phyloP scores from a whole-genome alignment of 2,329 filamentous ascomycete species.

The Chaetomiaceae sp. region DNA sequence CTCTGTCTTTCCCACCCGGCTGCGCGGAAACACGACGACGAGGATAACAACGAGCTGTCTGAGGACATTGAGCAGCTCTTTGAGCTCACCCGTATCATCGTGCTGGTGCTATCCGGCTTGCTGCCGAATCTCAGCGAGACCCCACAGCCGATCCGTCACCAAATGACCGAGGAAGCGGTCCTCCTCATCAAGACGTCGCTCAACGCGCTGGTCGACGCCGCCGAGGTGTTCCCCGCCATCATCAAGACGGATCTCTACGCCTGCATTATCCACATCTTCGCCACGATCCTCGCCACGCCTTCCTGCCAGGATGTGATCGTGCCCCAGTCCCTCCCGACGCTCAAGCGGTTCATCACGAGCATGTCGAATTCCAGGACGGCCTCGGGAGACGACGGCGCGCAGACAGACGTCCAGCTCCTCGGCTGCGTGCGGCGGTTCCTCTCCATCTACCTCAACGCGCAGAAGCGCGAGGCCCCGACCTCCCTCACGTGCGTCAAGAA shows the following conservation, averaged over 20 bases:
- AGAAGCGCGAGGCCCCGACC: slow-evolving; percentile 68
- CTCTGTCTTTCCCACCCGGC: slow-evolving; percentile 89
- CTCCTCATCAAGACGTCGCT: slow-evolving; percentile 74
- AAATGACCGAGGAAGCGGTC: slow-evolving; percentile 82
- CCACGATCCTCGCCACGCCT: slow-evolving; percentile 82
- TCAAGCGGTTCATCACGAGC: slow-evolving; percentile 82
- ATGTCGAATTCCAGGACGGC: slow-evolving; percentile 51
- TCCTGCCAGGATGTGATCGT: slow-evolving; percentile 84
- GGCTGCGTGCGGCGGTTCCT: slow-evolving; percentile 80
- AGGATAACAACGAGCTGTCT: slow-evolving; percentile 73
- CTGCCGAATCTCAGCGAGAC: slow-evolving; percentile 74
- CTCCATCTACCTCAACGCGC: slow-evolving; percentile 69
- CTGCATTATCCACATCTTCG: slow-evolving; percentile 94
- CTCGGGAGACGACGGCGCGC: slow-evolving; percentile 37
- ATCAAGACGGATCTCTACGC: slow-evolving; percentile 96
- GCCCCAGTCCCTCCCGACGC: slow-evolving; percentile 81
- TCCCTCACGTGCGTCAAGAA: slow-evolving; percentile 91
- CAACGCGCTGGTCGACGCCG: slow-evolving; percentile 86
- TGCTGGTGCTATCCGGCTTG: slow-evolving; percentile 81
- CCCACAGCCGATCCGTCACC: slow-evolving; percentile 62
- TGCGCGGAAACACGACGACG: slow-evolving; percentile 62
- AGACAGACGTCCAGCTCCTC: slow-evolving; percentile 65
- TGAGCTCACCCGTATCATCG: slow-evolving; percentile 92
- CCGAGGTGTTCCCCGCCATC: slow-evolving; percentile 90
- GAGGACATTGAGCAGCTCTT: slow-evolving; percentile 98